Base-by-base conservation (phyloP, 1,284 basidiomycete species). In the Cutaneotrichosporon mucoides region DNA sequence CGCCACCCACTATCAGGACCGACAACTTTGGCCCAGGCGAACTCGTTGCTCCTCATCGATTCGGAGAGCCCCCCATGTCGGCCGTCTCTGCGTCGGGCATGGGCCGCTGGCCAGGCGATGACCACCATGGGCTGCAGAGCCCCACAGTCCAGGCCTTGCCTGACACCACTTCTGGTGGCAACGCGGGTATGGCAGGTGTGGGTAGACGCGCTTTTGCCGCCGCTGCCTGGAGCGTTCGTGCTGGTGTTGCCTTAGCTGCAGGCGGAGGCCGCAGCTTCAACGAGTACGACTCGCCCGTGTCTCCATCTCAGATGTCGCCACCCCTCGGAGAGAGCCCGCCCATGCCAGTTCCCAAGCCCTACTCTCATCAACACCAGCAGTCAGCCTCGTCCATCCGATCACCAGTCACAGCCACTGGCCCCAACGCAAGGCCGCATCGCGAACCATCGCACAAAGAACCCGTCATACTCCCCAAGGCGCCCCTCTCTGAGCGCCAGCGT, bases 171-270 rank as follows among this genome's bases (percentile, higher is more conserved):
- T 83, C 73, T 8, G 90, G 89, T 4, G 90, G 89, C 2, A 85
- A 83, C 62, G 89, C 89, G 6, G 90, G 90, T 0, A 92, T 92
- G 90, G 90, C 90, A 0, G 90, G 90, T 13, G 90, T 93, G 2
- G 90, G 90, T 5, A 80, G 90, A 61, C 81, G 90, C 62, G 90
- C 88, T 0, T 92, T 93, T 64, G 88, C 87, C 2, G 88, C 90
- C 7, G 89, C 84, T 7, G 87, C 88, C 3, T 77, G 76, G 76
- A 69, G 71, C n/a, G 72, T 75, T 1, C 65, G 71, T 38, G 72
- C 72, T 2, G 73, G 73, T 15, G 68, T 75, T 2, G 66, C 68
- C 2, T 59, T 76, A 24, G 71, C 60, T 5, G 43, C 53, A 5
- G 45, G 24, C 38, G 38, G 49, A 12, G 56, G 50, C 12, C 42